Base-by-base conservation (phyloP, 495 filamentous ascomycete species). In the Chaetomium tenue region DNA sequence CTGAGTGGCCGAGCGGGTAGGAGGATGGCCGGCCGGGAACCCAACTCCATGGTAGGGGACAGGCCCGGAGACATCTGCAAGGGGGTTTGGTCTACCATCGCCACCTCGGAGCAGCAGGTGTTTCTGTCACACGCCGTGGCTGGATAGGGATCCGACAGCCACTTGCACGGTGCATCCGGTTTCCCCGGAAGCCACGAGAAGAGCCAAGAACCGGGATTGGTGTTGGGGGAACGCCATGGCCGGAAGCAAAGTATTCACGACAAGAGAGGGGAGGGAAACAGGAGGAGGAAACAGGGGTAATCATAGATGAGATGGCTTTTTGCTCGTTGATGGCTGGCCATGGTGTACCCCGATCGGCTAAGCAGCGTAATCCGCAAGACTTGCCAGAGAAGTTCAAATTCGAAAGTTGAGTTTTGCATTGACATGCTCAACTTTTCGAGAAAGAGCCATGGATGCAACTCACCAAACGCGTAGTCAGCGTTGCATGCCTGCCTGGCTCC, bases 21-120 rank as follows among this genome's bases (percentile, higher is more conserved):
- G 28, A 12, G 12, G 44, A 39, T 18, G 28, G 15, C 30, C 30
- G 26, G 58, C 39, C 56, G 42, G 58, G 44, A 25, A 8, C 26
- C 28, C 26, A 37, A 12, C 42, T 15, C 23, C 23, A 20, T 25
- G 57, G 26, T 18, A 33, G 46, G 58, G 18, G 28, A 6, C 28
- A 30, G 28, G 28, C 3, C 28, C 8, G n/a, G 44, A 9, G 46
- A 39, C 42, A 28, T 9, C 56, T 25, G 22, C 22, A 58, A 46
- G 20, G 40, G 39, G 33, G n/a, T n/a, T 56, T 60, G 28, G 28
- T 56, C 50, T 13, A 40, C 58, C 46, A 60, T 60, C 11, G 58
- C 44, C 46, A 46, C 46, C 28, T 37, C 47, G 7, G 28, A 39
- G 26, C 18, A 51, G 58, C 28, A 7, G 30, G 13, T 51, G 12